These are phyloP conservation scores for Yamadazyma kitorensis DNA, from an alignment of 805 yeast genomes.

Conservation along the genomic window DNA sequence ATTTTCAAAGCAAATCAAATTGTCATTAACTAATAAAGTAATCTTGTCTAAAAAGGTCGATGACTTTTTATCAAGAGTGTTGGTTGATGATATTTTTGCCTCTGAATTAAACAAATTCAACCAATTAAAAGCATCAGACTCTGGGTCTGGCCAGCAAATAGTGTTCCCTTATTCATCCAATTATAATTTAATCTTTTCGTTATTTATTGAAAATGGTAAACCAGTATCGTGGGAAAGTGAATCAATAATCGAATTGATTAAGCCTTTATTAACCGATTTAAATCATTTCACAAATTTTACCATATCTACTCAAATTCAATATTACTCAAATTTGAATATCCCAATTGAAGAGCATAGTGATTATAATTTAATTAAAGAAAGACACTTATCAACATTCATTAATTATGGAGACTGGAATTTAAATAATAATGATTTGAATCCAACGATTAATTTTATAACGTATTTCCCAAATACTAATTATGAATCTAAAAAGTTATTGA, in stretches of 20 bases:
- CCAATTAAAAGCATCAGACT: neutral
- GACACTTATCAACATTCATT: slow-evolving; percentile 69
- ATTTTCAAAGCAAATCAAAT: slow-evolving; percentile 26
- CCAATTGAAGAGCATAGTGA: slow-evolving; percentile 16
- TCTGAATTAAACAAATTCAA: slow-evolving; percentile 34
- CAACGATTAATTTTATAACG: slow-evolving; percentile 67
- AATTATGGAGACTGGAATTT: slow-evolving; percentile 85
- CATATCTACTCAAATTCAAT: slow-evolving; percentile 74
- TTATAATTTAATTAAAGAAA: slow-evolving; percentile 36
- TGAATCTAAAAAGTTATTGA: slow-evolving; percentile 45
- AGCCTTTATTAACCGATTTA: slow-evolving; percentile 54
- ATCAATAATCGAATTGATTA: slow-evolving; percentile 47
- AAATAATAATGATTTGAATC: slow-evolving; percentile 55
- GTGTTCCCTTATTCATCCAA: slow-evolving; percentile 59
- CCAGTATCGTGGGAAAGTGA: slow-evolving; percentile 76
- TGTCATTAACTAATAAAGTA: slow-evolving; percentile 26
- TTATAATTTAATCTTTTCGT: slow-evolving; percentile 72
- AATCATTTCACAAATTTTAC: slow-evolving; percentile 64
- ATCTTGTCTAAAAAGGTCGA: slow-evolving; percentile 26
- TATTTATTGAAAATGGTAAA: slow-evolving; percentile 67
- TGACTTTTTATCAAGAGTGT: slow-evolving; percentile 31
- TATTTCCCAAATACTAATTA: slow-evolving; percentile 54
- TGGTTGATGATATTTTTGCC: slow-evolving; percentile 38
- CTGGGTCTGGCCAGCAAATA: slow-evolving; percentile 12
- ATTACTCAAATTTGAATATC: slow-evolving; percentile 50